phyloP scores from a whole-genome alignment of 768 basidiomycete genomes.

The Suillus clintonianus region DNA sequence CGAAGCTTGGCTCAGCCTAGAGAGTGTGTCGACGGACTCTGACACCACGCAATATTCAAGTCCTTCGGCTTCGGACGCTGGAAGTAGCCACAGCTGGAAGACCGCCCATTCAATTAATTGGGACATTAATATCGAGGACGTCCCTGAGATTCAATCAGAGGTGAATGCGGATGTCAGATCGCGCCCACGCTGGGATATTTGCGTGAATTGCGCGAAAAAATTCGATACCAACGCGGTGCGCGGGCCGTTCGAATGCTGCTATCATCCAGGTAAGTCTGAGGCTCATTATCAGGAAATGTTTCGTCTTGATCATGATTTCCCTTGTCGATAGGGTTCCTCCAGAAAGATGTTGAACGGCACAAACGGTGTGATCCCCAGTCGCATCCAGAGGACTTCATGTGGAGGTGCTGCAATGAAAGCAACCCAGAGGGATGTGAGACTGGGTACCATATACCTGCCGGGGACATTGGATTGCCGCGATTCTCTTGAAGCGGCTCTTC shows the following conservation, averaged over 20 bases:
- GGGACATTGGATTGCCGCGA: not conserved
- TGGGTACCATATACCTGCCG: constrained; percentile 2
- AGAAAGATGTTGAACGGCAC: not conserved
- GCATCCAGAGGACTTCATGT: constrained; percentile 50
- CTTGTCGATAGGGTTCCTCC: not conserved
- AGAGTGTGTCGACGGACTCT: not conserved
- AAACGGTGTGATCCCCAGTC: constrained; percentile 27
- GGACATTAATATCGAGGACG: not conserved
- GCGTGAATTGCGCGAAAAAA: constrained; percentile 49
- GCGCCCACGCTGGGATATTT: constrained; percentile 46
- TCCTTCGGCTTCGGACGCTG: not conserved
- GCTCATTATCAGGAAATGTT: constrained; percentile 23
- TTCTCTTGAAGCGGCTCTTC: not conserved
- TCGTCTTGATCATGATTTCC: not conserved
- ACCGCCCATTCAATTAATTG: not conserved
- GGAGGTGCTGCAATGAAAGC: constrained; percentile 49
- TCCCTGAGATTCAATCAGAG: constrained; percentile 1
- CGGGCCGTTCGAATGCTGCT: constrained; percentile 45
- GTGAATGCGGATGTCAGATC: not conserved
- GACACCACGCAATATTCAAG: not conserved
- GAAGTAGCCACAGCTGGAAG: not conserved
- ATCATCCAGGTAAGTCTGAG: constrained; percentile 53
- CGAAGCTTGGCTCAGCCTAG: not conserved
- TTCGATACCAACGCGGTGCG: constrained; percentile 43
- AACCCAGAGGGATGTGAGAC: not conserved